Evolutionary conservation across 495 filamentous ascomycete species (phyloP).

Genomic region (Parathielavia hyrcaniae): DNA sequence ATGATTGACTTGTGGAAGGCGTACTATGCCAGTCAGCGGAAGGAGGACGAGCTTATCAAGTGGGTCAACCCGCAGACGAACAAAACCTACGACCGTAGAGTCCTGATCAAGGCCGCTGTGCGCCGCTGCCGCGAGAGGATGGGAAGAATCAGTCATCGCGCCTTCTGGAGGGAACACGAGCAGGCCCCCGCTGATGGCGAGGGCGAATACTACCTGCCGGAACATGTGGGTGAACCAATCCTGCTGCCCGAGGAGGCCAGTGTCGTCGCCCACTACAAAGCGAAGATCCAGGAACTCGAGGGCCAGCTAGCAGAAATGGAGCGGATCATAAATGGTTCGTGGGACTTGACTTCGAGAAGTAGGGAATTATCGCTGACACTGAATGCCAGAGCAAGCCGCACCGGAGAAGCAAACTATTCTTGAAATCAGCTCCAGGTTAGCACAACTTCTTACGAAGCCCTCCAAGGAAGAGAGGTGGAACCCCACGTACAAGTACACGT

Average conservation of each 20-base stretch:
- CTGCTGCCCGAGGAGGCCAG: slow-evolving; percentile 34
- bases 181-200: slow-evolving; percentile 40
- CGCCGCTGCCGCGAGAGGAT: slow-evolving; percentile 22
- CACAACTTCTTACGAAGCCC: slow-evolving; percentile 32
- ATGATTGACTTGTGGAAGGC: slow-evolving; percentile 29
- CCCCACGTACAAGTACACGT: slow-evolving; percentile 34
- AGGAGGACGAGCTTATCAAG: slow-evolving; percentile 26
- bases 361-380: slow-evolving; percentile 15
- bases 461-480: slow-evolving; percentile 35
- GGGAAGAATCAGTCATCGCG: slow-evolving; percentile 18
- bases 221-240: slow-evolving; percentile 42
- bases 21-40: slow-evolving; percentile 17
- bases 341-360: not conserved
- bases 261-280: slow-evolving; percentile 19
- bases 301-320: slow-evolving; percentile 20
- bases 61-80: slow-evolving; percentile 24
- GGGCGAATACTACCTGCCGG: slow-evolving; percentile 47
- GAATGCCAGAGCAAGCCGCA: slow-evolving; percentile 17
- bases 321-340: slow-evolving; percentile 20
- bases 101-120: slow-evolving; percentile 26
- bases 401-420: slow-evolving; percentile 18
- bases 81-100: slow-evolving; percentile 32
- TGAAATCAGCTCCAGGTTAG: slow-evolving; percentile 21
- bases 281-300: slow-evolving; percentile 19
- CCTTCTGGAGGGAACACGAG: slow-evolving; percentile 41